Conservation (phyloP, 108 stramenopile species). For the Cafeteria roenbergensis region DNA sequence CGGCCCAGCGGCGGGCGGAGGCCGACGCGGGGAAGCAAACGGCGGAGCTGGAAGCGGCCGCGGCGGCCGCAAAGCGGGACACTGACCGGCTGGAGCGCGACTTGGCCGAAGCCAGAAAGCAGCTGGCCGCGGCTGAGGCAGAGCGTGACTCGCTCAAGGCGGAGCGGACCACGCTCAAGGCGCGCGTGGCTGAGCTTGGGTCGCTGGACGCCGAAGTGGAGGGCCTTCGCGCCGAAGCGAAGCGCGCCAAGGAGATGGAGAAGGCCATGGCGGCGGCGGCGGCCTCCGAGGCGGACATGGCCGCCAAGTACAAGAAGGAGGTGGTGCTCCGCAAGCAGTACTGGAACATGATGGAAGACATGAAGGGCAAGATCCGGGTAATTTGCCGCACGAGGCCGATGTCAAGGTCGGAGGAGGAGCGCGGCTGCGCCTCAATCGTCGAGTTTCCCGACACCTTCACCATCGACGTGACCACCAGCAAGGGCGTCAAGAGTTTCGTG, state of each 20-base stretch:
- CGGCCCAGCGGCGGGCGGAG: conserved; percentile 17
- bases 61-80: too few relatives aligned
- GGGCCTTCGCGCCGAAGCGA: conserved; percentile 13
- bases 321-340: conserved; percentile 44
- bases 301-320: conserved; percentile 28
- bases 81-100: not conserved
- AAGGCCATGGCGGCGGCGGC: conserved; percentile 4
- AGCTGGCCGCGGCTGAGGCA: conserved; percentile 11
- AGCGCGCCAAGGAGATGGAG: conserved; percentile 17
- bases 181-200: conserved; percentile 9
- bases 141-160: not conserved
- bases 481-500: conserved; percentile 34
- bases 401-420: conserved; percentile 37
- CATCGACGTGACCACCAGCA: conserved; percentile 24
- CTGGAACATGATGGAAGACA: conserved; percentile 56
- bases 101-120: not conserved
- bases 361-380: conserved; percentile 56
- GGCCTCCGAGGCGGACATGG: too few relatives aligned
- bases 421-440: conserved; percentile 25
- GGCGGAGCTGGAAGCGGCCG: conserved; percentile 10
- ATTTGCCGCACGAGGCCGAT: conserved; percentile 45
- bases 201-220: conserved; percentile 34
- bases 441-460: conserved; percentile 36
- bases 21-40: conserved; percentile 22
- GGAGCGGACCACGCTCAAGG: conserved; percentile 4